These are phyloP conservation scores for Striga hermonthica DNA, from an alignment of 305 asterid genomes.

Conservation along the genomic window DNA sequence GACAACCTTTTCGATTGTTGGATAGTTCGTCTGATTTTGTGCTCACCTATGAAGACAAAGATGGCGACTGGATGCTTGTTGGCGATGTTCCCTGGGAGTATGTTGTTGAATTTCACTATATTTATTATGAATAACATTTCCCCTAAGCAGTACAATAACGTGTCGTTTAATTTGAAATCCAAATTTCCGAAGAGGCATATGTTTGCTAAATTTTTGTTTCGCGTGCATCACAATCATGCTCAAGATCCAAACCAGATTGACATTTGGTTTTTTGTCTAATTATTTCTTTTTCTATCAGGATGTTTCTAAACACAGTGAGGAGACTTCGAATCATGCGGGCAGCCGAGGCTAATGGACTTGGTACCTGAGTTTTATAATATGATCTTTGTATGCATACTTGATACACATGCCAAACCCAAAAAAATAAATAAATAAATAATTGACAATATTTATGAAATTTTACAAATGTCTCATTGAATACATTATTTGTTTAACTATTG, in stretches of 20 bases:
- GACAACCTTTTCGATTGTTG: conserved; percentile 42
- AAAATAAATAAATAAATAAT: too few relatives aligned
- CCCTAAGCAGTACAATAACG: not conserved
- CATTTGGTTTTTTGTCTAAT: too few relatives aligned
- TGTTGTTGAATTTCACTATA: conserved; percentile 29
- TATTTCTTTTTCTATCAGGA: conserved; percentile 45
- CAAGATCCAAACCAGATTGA: too few relatives aligned
- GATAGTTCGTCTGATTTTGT: conserved; percentile 60
- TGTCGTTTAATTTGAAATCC: not conserved
- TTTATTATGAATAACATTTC: not conserved
- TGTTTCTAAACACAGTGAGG: conserved; percentile 67
- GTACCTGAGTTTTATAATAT: conserved; percentile 30
- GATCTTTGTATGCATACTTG: too few relatives aligned
- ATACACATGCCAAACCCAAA: too few relatives aligned
- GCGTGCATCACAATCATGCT: not conserved
- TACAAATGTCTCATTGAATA: too few relatives aligned
- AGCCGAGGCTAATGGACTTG: conserved; percentile 70
- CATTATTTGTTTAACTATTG: too few relatives aligned
- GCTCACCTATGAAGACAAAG: conserved; percentile 74
- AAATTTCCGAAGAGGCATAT: not conserved
- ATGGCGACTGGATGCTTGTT: conserved; percentile 90
- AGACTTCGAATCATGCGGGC: conserved; percentile 76
- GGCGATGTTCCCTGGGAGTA: conserved; percentile 96
- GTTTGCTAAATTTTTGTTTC: not conserved
- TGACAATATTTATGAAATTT: too few relatives aligned